A percentile compares a stretch with the other conserved stretches of the same genome.
phyloP scores from a whole-genome alignment of 306 rosid genomes.

The Urtica urens region DNA sequence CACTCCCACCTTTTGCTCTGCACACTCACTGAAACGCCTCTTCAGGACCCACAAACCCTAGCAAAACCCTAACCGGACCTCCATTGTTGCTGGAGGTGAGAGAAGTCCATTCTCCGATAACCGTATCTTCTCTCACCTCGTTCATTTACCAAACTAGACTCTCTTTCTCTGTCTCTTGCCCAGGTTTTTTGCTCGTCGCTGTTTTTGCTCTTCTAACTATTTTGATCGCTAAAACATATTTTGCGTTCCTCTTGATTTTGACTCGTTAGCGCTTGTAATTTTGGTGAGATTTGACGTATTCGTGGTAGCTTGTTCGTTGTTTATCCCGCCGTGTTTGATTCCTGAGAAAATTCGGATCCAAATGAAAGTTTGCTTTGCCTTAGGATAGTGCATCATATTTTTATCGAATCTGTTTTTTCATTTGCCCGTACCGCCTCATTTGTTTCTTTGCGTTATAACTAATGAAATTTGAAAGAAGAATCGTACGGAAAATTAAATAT shows the following conservation, averaged over 20 bases:
- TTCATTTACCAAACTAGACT: slow-evolving; percentile 20
- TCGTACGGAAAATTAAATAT: no score
- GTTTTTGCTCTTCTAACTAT: neutral
- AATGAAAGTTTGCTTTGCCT: neutral
- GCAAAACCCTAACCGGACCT: slow-evolving; percentile 32
- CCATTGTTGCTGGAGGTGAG: slow-evolving; percentile 26
- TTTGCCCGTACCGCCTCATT: no score
- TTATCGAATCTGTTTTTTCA: no score
- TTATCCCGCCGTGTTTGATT: neutral
- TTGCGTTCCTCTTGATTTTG: neutral
- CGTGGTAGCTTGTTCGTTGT: neutral
- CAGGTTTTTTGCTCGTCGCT: slow-evolving; percentile 20
- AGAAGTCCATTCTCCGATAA: slow-evolving; percentile 16
- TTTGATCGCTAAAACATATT: neutral
- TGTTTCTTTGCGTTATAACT: no score
- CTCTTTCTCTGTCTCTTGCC: neutral
- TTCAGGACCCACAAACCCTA: slow-evolving; percentile 46
- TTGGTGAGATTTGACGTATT: neutral
- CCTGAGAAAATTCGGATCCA: neutral
- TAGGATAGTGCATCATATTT: neutral
- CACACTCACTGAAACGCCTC: slow-evolving; percentile 21
- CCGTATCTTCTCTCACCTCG: slow-evolving; percentile 17
- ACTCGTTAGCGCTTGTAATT: neutral
- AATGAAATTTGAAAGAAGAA: no score
- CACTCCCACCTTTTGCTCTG: neutral